These are phyloP conservation scores for Amauroascus niger DNA, from an alignment of 2,329 filamentous ascomycete species.

Conservation along the genomic window DNA sequence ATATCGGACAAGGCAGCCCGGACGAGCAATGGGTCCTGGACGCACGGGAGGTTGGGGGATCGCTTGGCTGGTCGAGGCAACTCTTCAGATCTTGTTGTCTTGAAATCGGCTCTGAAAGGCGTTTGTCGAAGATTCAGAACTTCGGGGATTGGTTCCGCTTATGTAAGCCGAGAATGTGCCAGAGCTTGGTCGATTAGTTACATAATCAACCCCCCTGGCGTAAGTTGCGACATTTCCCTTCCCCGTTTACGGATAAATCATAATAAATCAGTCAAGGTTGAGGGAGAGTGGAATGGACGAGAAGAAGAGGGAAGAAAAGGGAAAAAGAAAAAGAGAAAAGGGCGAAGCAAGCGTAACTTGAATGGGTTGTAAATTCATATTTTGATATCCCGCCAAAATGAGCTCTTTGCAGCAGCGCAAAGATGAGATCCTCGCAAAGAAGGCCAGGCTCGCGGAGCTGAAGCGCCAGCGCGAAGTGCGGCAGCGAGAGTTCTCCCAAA, in stretches of 20 bases:
- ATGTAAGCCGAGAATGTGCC: background rate
- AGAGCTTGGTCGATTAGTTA: too few relatives aligned
- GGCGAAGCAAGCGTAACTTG: too few relatives aligned
- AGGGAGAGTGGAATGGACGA: too few relatives aligned
- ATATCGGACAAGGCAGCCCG: background rate
- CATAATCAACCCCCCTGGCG: too few relatives aligned
- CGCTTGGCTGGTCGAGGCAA: conserved; percentile 3
- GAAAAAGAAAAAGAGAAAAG: too few relatives aligned
- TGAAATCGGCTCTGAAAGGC: conserved; percentile 4
- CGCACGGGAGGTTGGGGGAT: background rate
- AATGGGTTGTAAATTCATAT: too few relatives aligned
- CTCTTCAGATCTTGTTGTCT: background rate
- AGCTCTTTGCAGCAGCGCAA: conserved; percentile 57
- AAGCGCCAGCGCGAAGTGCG: conserved; percentile 83
- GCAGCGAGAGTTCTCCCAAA: conserved; percentile 62
- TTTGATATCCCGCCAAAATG: background rate
- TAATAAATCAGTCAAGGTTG: too few relatives aligned
- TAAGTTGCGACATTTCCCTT: background rate
- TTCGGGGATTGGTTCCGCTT: conserved; percentile 12
- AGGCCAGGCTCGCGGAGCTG: conserved; percentile 90
- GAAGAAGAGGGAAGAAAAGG: too few relatives aligned
- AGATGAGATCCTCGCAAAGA: conserved; percentile 94
- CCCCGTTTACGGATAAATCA: background rate
- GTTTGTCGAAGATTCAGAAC: conserved; percentile 5
- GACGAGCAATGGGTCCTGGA: conserved; percentile 1